Base-by-base conservation (phyloP, 2,329 filamentous ascomycete species). In the Venturiaceae sp. region DNA sequence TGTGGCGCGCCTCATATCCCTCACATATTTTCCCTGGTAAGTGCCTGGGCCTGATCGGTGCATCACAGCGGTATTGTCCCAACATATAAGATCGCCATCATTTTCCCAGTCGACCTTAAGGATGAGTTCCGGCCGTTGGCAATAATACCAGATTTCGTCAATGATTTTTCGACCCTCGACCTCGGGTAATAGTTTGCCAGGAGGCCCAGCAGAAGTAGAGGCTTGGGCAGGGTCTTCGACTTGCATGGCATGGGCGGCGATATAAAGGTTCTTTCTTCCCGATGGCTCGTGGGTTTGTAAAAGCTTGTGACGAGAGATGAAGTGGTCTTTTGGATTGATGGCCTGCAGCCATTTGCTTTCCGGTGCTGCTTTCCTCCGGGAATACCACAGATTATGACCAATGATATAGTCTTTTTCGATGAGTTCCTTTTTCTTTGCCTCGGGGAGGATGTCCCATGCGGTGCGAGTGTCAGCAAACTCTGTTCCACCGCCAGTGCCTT, bases 21-120 rank as follows among this genome's bases (percentile, higher is more conserved):
- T 69, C 60, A 66, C 70, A 64, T 73, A 78, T 63, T 73, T 76
- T 0, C 77, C 76, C 61, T 74, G 74, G 60, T 79, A 82, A 0
- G 66, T 65, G 0, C 80, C 80, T 1, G 71, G 70, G 1, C 72
- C 75, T 0, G 79, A 78, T 5, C 80, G 68, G 66, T 85, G 81
- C 72, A 84, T 74, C 16, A 80, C 77, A 53, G 73, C 76, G 0
- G 78, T 78, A 65, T 84, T 84, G 63, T 85, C 82, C 82, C 82
- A 84, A 19, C 81, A 72, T 16, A 84, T 66, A 58, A 84, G 52
- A 64, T 84, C 82, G 0, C 78, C 75, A 0, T 68, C 64, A 7
- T 75, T 65, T 30, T 75, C 62, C 81, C 80, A 84, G 41, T 71
- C 66, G 3, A 83, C 71, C 5, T 69, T 72, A 7, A 77, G 60